Base-by-base conservation (phyloP, 345 rosid species). In the Sonneratia caseolaris region DNA sequence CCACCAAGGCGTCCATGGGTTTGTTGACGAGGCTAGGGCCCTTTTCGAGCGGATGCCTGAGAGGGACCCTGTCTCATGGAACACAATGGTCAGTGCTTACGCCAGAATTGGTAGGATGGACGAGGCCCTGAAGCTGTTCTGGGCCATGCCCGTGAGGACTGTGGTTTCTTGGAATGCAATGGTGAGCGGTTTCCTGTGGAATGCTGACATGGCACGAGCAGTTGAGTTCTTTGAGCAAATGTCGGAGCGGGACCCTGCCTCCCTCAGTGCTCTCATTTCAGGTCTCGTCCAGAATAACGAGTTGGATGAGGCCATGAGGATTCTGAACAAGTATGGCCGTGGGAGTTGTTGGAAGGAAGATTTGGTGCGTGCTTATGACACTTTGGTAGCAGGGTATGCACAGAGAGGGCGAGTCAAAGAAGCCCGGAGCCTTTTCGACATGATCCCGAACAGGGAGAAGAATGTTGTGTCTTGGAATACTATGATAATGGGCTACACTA, bases 31-130 rank as follows among this genome's bases (percentile, higher is more conserved):
- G 6, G 97, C 85, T 57, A 86, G 85, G 75, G 61, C 37, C 6
- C 72, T 91, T 83, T 91, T 91, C 77, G 93, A 91, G 72, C 66
- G 57, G 73, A 91, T 88, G 92, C 84, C 85, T n/a, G 73, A 71
- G 80, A 80, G 90, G 78, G 89, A 76, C 57, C 45, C 45, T 68
- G 78, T 86, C 70, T 77, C 95, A 7, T 91, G 92, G 92, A 91
- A 91, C 68, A 91, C 91, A 7, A 86, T 91, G 88, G 85, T 91
- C 72, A 87, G 88, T 72, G 92, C 92, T 71, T 87, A 86, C n/a
- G 88, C 85, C 0, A 91, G 84, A 84, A 81, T 74, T 55, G 84
- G 89, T 69, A 83, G 55, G 82, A 79, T 86, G 77, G 78, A 75
- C 40, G 91, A 87, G 79, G 97, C 89, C 0, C 18, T 80, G 59